Conservation (phyloP, 1,284 basidiomycete species). For the Cronartium quercuum region DNA sequence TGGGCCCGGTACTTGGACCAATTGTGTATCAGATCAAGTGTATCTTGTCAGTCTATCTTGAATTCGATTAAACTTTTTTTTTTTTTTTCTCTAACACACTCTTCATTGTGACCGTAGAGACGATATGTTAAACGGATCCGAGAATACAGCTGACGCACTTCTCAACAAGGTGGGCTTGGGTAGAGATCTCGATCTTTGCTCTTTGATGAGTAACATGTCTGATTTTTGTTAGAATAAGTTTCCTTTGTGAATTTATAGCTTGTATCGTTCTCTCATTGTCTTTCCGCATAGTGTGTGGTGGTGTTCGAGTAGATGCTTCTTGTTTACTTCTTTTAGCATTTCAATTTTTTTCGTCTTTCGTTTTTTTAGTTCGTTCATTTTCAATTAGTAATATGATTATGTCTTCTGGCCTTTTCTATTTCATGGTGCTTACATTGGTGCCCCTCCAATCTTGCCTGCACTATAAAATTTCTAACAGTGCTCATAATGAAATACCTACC, state of each 20-base stretch:
- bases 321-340: not conserved
- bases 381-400: no score
- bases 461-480: no score
- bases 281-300: no score
- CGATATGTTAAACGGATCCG: constrained; percentile 1
- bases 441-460: no score
- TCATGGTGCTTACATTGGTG: no score
- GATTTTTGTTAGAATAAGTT: not conserved
- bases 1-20: not conserved
- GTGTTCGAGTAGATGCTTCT: no score
- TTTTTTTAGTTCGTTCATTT: no score
- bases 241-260: not conserved
- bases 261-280: not conserved
- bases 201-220: not conserved
- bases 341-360: not conserved
- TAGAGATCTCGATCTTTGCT: not conserved
- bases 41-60: not conserved
- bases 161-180: not conserved
- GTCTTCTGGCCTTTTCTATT: no score
- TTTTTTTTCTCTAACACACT: not conserved
- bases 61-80: no score
- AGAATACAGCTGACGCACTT: not conserved
- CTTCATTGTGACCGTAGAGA: not conserved
- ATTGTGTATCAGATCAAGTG: constrained; percentile 11
- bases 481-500: no score